Conservation (phyloP, 495 filamentous ascomycete species). For the Pseudotulostoma volvatum region DNA sequence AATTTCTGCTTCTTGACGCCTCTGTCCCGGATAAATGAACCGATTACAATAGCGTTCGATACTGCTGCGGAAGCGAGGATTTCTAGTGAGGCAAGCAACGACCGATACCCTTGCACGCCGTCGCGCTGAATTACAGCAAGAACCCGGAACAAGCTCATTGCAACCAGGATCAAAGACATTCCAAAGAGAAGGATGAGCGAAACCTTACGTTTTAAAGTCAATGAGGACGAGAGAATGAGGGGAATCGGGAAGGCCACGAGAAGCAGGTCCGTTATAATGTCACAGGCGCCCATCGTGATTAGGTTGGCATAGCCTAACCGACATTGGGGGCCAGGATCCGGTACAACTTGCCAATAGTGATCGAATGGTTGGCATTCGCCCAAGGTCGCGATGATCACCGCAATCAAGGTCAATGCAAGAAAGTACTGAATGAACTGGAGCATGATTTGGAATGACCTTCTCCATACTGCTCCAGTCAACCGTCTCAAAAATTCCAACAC, state of each 20-base stretch:
- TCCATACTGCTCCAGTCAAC: slow-evolving; percentile 51
- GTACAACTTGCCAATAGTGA: slow-evolving; percentile 83
- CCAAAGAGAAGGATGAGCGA: slow-evolving; percentile 61
- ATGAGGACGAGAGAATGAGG: slow-evolving; percentile 57
- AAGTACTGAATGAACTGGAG: slow-evolving; percentile 56
- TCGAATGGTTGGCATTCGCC: slow-evolving; percentile 71
- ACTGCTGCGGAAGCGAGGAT: slow-evolving; percentile 61
- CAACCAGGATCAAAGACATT: slow-evolving; percentile 61
- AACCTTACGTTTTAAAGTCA: slow-evolving; percentile 48
- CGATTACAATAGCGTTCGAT: slow-evolving; percentile 63
- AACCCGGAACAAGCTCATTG: slow-evolving; percentile 60
- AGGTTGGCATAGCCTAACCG: slow-evolving; percentile 72
- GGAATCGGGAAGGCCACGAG: slow-evolving; percentile 80
- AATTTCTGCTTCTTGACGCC: slow-evolving; percentile 67
- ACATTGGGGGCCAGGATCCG: slow-evolving; percentile 74
- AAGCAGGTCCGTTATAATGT: slow-evolving; percentile 75
- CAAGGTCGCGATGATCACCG: slow-evolving; percentile 63
- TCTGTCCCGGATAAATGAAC: slow-evolving; percentile 64
- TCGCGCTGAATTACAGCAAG: slow-evolving; percentile 45
- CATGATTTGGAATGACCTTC: slow-evolving; percentile 46
- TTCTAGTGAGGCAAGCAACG: slow-evolving; percentile 62
- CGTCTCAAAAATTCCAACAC: slow-evolving; percentile 83
- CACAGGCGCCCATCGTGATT: slow-evolving; percentile 70
- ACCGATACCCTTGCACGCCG: slow-evolving; percentile 56
- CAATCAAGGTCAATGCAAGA: slow-evolving; percentile 59